Evolutionary conservation across 768 basidiomycete species (phyloP).

Genomic region (Leucocoprinus birnbaumii): DNA sequence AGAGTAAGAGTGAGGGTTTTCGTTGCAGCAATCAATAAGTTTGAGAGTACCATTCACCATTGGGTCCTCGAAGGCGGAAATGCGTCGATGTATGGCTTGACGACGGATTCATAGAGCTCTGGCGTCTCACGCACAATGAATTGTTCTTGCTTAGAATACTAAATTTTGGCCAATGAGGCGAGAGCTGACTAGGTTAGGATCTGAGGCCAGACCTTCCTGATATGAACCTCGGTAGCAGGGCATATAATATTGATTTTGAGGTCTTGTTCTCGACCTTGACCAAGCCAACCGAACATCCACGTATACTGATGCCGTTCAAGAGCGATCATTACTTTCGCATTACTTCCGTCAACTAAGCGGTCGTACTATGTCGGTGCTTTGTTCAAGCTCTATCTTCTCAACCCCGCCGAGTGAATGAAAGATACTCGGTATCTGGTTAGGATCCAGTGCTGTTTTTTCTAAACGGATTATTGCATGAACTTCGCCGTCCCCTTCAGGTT

Average conservation of each 20-base stretch:
- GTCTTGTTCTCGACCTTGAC: slow-evolving; percentile 46
- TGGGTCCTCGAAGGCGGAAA: slow-evolving; percentile 76
- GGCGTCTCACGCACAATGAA: slow-evolving; percentile 84
- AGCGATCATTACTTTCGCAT: background rate
- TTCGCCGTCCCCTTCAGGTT: slow-evolving; percentile 16
- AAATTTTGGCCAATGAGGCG: background rate
- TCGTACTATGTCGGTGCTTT: slow-evolving; percentile 68
- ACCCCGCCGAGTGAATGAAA: slow-evolving; percentile 37
- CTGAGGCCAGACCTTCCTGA: slow-evolving; percentile 59
- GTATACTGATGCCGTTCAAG: slow-evolving; percentile 53
- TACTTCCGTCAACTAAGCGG: background rate
- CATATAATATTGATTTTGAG: slow-evolving; percentile 82
- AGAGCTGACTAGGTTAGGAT: background rate
- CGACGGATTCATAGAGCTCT: slow-evolving; percentile 64
- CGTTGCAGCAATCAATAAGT: background rate
- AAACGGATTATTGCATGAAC: slow-evolving; percentile 67
- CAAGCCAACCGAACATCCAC: slow-evolving; percentile 75
- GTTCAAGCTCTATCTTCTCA: slow-evolving; percentile 44
- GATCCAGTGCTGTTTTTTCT: slow-evolving; percentile 70
- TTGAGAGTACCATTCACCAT: slow-evolving; percentile 49
- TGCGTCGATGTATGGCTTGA: slow-evolving; percentile 74
- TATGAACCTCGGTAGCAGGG: slow-evolving; percentile 88
- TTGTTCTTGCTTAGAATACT: slow-evolving; percentile 77
- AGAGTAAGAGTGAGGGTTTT: background rate
- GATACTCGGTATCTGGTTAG: slow-evolving; percentile 31